phyloP scores from a whole-genome alignment of 305 asterid species.

The Lippia alba region DNA sequence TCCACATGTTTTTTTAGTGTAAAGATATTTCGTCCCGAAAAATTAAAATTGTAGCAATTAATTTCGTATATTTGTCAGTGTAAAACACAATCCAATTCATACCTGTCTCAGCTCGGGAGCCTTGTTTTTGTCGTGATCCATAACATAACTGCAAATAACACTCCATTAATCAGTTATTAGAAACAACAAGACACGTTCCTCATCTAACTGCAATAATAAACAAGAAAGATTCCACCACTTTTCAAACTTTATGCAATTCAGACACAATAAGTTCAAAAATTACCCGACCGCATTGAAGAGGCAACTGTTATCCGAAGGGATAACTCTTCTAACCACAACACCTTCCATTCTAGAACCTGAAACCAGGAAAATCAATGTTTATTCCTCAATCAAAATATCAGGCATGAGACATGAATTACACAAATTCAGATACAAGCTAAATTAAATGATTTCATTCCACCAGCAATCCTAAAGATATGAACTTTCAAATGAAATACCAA shows the following conservation, averaged over 20 bases:
- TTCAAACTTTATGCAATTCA: slow-evolving; percentile 5
- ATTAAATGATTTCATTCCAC: not conserved
- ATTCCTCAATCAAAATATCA: slow-evolving; percentile 2
- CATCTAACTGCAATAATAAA: not conserved
- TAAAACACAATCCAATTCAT: slow-evolving; percentile 24
- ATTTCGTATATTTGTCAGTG: slow-evolving; percentile 7
- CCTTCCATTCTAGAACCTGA: slow-evolving; percentile 76
- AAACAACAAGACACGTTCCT: not conserved
- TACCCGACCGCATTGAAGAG: slow-evolving; percentile 98
- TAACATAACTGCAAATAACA: slow-evolving; percentile 69
- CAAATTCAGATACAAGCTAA: slow-evolving; percentile 15
- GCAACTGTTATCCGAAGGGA: slow-evolving; percentile 95
- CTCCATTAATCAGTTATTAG: slow-evolving; percentile 24
- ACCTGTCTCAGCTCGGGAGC: slow-evolving; percentile 95
- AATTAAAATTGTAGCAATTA: too few species aligned
- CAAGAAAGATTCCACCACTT: not conserved
- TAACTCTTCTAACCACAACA: slow-evolving; percentile 75
- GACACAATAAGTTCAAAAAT: slow-evolving; percentile 27
- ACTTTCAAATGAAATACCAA: not conserved
- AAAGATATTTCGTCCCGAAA: too few species aligned
- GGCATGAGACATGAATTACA: not conserved
- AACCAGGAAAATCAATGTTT: slow-evolving; percentile 30
- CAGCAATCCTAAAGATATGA: not conserved
- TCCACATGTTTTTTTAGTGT: too few species aligned
- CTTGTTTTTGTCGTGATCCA: slow-evolving; percentile 86